A percentile compares a stretch with the other conserved stretches of the same genome.
These are phyloP conservation scores for Starmerella scarabaei DNA, from an alignment of 805 yeast genomes.

Conservation along the genomic window DNA sequence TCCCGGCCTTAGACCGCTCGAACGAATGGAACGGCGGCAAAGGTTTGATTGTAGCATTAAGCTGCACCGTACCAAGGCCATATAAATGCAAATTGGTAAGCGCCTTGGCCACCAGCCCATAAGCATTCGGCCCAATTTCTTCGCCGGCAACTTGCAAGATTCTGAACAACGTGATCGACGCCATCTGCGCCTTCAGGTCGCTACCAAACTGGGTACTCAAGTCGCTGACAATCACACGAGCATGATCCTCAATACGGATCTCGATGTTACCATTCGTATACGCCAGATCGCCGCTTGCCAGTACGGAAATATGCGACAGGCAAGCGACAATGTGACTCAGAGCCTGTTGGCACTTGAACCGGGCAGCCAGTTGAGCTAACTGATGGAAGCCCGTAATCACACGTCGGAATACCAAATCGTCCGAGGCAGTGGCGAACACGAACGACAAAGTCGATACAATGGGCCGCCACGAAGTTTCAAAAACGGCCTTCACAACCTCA, in stretches of 20 bases:
- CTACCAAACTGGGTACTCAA: constrained; percentile 73
- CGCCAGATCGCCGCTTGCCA: constrained; percentile 35
- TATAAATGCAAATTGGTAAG: constrained; percentile 56
- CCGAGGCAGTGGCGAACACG: constrained; percentile 77
- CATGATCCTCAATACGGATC: constrained; percentile 36
- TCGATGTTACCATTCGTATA: constrained; percentile 24
- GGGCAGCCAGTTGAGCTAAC: constrained; percentile 62
- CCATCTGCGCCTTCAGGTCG: constrained; percentile 82
- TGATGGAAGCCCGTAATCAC: constrained; percentile 83
- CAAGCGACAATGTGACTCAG: constrained; percentile 56
- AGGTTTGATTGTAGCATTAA: constrained; percentile 31
- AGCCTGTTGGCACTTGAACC: constrained; percentile 41
- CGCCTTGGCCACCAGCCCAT: constrained; percentile 50
- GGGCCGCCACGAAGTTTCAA: constrained; percentile 47
- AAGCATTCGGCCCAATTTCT: constrained; percentile 35
- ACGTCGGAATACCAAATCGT: constrained; percentile 76
- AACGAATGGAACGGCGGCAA: constrained; percentile 52
- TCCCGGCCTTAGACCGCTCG: constrained; percentile 45
- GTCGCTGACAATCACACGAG: constrained; percentile 60
- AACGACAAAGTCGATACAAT: constrained; percentile 60
- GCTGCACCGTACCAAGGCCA: constrained; percentile 38
- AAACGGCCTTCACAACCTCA: constrained; percentile 60
- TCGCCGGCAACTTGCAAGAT: constrained; percentile 47
- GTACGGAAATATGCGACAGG: constrained; percentile 55
- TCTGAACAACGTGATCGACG: constrained; percentile 74